Evolutionary conservation across 495 filamentous ascomycete species (phyloP).

Genomic region (Ramalina intermedia): DNA sequence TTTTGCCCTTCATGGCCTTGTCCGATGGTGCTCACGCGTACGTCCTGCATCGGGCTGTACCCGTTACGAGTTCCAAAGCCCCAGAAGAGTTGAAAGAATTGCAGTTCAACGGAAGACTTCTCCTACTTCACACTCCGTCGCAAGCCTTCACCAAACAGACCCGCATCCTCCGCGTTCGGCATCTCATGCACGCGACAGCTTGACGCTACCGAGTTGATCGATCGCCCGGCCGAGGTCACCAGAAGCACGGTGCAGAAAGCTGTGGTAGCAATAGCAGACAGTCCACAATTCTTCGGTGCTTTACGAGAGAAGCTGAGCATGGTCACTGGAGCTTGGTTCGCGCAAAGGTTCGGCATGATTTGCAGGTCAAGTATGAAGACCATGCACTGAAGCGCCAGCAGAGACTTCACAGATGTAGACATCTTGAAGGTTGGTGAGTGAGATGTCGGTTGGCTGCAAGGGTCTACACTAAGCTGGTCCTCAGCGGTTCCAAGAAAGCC

Average conservation of each 20-base stretch:
- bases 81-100: conserved; percentile 9
- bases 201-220: conserved; percentile 59
- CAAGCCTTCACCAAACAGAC: conserved; percentile 37
- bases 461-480: conserved; percentile 10
- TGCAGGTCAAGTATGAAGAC: conserved; percentile 18
- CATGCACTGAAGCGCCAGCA: conserved; percentile 16
- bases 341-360: conserved; percentile 64
- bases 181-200: conserved; percentile 92
- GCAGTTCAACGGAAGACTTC: conserved; percentile 79
- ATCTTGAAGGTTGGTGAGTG: conserved; percentile 46
- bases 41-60: conserved; percentile 16
- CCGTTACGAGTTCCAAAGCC: not conserved
- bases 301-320: conserved; percentile 71
- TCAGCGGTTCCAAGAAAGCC: conserved; percentile 79
- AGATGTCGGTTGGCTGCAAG: not conserved
- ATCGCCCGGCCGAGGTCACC: conserved; percentile 77
- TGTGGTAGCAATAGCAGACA: conserved; percentile 91
- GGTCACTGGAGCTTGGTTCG: conserved; percentile 93
- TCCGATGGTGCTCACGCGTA: conserved; percentile 92
- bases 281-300: conserved; percentile 64
- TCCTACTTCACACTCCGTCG: conserved; percentile 91
- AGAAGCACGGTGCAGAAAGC: conserved; percentile 95
- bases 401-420: conserved; percentile 59
- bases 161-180: conserved; percentile 83
- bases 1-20: conserved; percentile 95